These are phyloP conservation scores for Colletotrichum gloeosporioides DNA, from an alignment of 2,329 filamentous ascomycete species.

Conservation along the genomic window DNA sequence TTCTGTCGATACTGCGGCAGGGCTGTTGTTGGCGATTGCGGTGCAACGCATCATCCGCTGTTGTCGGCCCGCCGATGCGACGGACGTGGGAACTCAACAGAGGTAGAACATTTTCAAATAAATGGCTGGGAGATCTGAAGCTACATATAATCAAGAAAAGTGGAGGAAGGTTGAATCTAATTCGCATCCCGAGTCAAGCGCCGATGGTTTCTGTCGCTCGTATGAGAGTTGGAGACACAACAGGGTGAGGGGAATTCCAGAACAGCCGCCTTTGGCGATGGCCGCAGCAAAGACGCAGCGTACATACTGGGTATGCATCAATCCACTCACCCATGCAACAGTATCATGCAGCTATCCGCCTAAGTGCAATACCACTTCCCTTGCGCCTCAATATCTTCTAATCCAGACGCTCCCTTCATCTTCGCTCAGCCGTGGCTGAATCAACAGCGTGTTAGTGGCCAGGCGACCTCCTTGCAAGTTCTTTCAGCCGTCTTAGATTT, in stretches of 20 bases:
- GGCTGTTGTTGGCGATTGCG: not conserved
- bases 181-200: not conserved
- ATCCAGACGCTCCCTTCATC: not conserved
- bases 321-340: not conserved
- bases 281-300: not conserved
- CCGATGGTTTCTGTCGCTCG: not conserved
- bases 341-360: not conserved
- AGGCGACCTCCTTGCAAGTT: not conserved
- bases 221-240: not conserved
- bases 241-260: not conserved
- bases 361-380: not conserved
- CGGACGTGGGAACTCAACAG: not conserved
- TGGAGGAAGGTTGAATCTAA: not conserved
- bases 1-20: not conserved
- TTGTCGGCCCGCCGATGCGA: not conserved
- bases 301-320: not conserved
- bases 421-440: conserved; percentile 11
- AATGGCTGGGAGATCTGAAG: not conserved
- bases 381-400: not conserved
- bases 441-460: conserved; percentile 2
- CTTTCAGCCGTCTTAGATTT: not conserved
- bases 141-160: not conserved
- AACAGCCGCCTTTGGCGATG: not conserved
- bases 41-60: not conserved
- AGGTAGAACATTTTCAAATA: not conserved